A percentile compares a stretch with the other conserved stretches of the same genome.
These are phyloP conservation scores for Pseudofabraea citricarpa DNA, from an alignment of 2,329 filamentous ascomycete genomes.

Conservation along the genomic window DNA sequence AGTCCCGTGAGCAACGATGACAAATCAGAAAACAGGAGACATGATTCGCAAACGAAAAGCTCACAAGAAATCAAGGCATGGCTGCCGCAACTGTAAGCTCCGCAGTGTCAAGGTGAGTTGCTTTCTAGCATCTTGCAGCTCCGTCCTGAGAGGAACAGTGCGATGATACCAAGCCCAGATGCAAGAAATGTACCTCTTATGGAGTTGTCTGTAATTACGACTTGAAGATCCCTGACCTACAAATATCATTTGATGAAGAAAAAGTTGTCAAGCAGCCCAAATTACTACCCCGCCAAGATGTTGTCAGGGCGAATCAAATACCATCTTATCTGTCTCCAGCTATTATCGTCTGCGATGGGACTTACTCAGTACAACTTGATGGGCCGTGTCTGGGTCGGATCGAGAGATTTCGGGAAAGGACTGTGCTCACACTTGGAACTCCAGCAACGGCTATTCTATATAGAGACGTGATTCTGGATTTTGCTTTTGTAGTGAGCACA, in stretches of 20 bases:
- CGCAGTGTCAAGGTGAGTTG: constrained; percentile 44
- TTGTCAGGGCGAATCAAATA: not conserved
- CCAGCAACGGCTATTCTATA: too few species aligned
- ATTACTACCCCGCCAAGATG: not conserved
- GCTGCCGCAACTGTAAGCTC: constrained; percentile 53
- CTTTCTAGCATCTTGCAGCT: not conserved
- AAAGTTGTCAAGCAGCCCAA: constrained; percentile 6
- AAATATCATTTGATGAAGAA: constrained; percentile 26
- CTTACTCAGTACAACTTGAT: constrained; percentile 12
- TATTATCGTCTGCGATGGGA: not conserved
- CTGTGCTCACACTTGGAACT: constrained; percentile 35
- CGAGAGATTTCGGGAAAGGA: constrained; percentile 37
- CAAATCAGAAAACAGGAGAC: too few species aligned
- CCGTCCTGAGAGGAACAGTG: constrained; percentile 33
- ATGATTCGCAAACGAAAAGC: constrained; percentile 18
- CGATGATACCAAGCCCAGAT: constrained; percentile 46
- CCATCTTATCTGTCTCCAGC: not conserved
- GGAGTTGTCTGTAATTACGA: constrained; percentile 45
- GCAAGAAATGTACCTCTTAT: constrained; percentile 41
- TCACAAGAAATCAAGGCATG: constrained; percentile 49
- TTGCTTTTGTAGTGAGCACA: too few species aligned
- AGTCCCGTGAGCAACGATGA: too few species aligned
- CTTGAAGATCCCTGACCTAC: constrained; percentile 24
- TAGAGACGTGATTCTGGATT: too few species aligned
- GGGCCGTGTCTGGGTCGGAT: constrained; percentile 29